Evolutionary conservation across 495 filamentous ascomycete genomes (phyloP), one percentile per base, ranked within the genome.

Genomic region (Aspergillus conjunctus): DNA sequence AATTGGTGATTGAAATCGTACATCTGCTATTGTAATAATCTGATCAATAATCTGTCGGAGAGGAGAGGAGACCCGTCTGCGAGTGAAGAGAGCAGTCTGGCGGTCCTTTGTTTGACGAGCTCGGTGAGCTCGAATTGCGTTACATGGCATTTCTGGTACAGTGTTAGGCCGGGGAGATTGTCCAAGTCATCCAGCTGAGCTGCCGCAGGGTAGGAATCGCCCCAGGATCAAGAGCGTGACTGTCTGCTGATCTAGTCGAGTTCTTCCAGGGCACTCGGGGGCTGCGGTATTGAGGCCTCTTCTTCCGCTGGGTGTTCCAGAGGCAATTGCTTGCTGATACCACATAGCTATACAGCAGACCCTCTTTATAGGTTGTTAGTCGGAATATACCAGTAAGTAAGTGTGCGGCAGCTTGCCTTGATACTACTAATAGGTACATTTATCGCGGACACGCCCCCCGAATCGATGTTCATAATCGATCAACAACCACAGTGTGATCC

Each of bases 401-500:
- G n/a, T n/a, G n/a, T n/a, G n/a, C n/a, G n/a, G n/a, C n/a, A n/a
- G n/a, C n/a, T n/a, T n/a, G n/a, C 69, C 45, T 70, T 60, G 33
- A 75, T 69, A 0, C 72, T 71, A 2, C 65, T 59, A 26, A 75
- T 72, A 44, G 73, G 72, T 7, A 75, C 68, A 49, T 71, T 72
- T 21, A 73, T 75, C 0, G 69, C 72, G 10, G 71, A 21, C 4
- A 58, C 64, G 17, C 71, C 72, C 69, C 30, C 72, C 71, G 50
- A 75, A 75, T 17, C 72, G 64, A 45, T 73, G 69, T 48, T 75
- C 72, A 21, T 75, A 75, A 51, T 73, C 72, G 15, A 75, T 67
- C 71, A 75, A 71, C 48, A 73, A 49, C 71, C 71, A n/a, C n/a
- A n/a, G n/a, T n/a, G n/a, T n/a, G n/a, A n/a, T n/a, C n/a, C n/a